Evolutionary conservation across 1,284 basidiomycete species (phyloP), one percentile per base, ranked within the genome.

Genomic region (Rhizoctonia solani): DNA sequence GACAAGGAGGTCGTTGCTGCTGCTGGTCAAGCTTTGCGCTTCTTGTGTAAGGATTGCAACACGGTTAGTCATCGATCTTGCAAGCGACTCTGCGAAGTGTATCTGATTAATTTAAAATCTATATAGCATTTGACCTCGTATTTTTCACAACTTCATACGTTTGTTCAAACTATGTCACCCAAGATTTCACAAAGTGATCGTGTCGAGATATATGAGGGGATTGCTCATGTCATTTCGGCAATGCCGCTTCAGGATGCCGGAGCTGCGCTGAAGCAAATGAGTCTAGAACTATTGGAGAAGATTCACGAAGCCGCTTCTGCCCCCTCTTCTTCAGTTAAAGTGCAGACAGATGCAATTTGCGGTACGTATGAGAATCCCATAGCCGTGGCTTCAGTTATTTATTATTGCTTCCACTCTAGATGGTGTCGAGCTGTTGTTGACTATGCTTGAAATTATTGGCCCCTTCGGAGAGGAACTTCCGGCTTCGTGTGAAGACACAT

Each of bases 11-110:
- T 99, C 19, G 87, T 88, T 70, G 93, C 95, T 9, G 97, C 97
- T 8, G 93, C 97, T 8, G 93, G 95, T 1, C 95, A 98, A 75
- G 95, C 97, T 2, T 83, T 99, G 79, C 96, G 95, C 76, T 98
- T 92, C 77, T 82, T 99, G 69, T 99, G 97, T 78, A 92, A 97
- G 76, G 97, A 99, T 77, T 99, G 97, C 80, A 91, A 88, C 79
- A 81, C 84, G 79, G 92, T 91, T 73, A 72, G 81, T 73, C 37
- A 13, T 46, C 37, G 14, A 19, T 41, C 44, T n/a, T 52, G 13
- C 19, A 16, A n/a, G 14, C 59, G 27, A 46, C 30, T 42, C 44
- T 21, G 39, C 68, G 25, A 72, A 37, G 56, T 50, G 59, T 52
- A 53, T 54, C 32, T 34, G 37, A 55, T 53, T 68, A 11, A 56